Evolutionary conservation across 129 eudicot species (phyloP), one percentile per base, ranked within the genome.

Genomic region (Ambrosia trifida): DNA sequence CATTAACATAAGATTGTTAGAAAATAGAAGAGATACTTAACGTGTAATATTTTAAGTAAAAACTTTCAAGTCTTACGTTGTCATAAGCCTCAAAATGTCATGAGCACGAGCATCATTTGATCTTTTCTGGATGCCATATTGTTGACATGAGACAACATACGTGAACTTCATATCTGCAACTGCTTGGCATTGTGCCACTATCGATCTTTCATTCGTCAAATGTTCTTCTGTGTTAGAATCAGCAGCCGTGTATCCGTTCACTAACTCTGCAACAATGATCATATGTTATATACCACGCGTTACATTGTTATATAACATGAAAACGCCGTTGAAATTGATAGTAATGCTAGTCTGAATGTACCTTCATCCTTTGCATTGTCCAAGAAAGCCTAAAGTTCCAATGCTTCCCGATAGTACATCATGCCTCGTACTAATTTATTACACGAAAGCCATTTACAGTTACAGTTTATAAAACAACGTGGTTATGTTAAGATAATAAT

Each of bases 381-480:
- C 77, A 87, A 86, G 60, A 90, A 90, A 49, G 97, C 95, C 78
- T 90, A 95, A 75, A 90, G 95, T 78, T 90, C 97, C 80, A 90
- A 81, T 53, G 97, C 97, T 85, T 90, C 91, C 59, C 97, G 89
- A 81, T 90, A 87, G 73, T 90, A 90, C 97, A 90, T 90, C 97
- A 90, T 90, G 69, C 97, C 97, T 47, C 97, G 97, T 45, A 85
- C 97, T 88, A 44, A 2, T 16, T 18, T 60, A 49, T 36, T 36
- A 12, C 41, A 58, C 5, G 40, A 30, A 58, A 58, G 13, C 8
- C 40, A 59, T 59, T 59, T 59, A 32, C 43, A 59, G 30, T 36
- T 58, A 58, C 11, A 18, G 65, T 54, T 11, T 41, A 70, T 13
- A 24, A 38, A 38, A 44, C 50, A 44, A 33, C 14, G 11, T 7